Evolutionary conservation across 371 early-diverging fungal species (phyloP).

Genomic region (Encephalitozoon hellem): DNA sequence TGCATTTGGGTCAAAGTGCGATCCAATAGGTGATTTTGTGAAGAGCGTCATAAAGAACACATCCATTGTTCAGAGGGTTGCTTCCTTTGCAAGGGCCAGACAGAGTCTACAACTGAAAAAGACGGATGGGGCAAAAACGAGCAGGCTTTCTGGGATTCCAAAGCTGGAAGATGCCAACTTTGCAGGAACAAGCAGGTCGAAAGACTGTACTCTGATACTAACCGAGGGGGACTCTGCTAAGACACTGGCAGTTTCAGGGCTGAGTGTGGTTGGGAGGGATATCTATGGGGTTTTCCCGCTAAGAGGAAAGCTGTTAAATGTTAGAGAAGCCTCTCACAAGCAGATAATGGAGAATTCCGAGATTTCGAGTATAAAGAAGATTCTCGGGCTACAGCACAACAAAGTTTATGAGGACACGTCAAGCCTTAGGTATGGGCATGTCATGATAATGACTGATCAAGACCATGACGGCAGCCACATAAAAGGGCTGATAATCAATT

Average conservation of each 20-base stretch:
- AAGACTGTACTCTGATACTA: constrained; percentile 84
- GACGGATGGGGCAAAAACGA: constrained; percentile 72
- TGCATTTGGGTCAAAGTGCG: constrained; percentile 79
- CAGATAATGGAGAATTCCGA: constrained; percentile 79
- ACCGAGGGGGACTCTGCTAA: constrained; percentile 99
- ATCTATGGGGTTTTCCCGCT: constrained; percentile 92
- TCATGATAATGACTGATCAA: constrained; percentile 99
- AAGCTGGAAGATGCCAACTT: constrained; percentile 94
- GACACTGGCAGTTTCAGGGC: constrained; percentile 79
- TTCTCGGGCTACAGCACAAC: constrained; percentile 86
- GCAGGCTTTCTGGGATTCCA: constrained; percentile 71
- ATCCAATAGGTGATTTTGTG: constrained; percentile 70
- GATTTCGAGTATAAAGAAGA: constrained; percentile 80
- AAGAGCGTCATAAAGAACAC: constrained; percentile 68
- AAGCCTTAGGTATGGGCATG: constrained; percentile 81
- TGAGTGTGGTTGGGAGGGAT: constrained; percentile 84
- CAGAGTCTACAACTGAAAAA: constrained; percentile 76
- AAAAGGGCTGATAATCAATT: constrained; percentile 94
- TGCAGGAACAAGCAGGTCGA: constrained; percentile 73
- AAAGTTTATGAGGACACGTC: constrained; percentile 67
- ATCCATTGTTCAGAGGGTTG: constrained; percentile 74
- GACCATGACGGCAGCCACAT: constrained; percentile 98
- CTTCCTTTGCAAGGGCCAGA: constrained; percentile 70
- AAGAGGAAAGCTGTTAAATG: constrained; percentile 93
- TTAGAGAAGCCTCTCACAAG: constrained; percentile 75